phyloP scores from a whole-genome alignment of 176 grass and related monocot species.

The Elaeis guineensis region DNA sequence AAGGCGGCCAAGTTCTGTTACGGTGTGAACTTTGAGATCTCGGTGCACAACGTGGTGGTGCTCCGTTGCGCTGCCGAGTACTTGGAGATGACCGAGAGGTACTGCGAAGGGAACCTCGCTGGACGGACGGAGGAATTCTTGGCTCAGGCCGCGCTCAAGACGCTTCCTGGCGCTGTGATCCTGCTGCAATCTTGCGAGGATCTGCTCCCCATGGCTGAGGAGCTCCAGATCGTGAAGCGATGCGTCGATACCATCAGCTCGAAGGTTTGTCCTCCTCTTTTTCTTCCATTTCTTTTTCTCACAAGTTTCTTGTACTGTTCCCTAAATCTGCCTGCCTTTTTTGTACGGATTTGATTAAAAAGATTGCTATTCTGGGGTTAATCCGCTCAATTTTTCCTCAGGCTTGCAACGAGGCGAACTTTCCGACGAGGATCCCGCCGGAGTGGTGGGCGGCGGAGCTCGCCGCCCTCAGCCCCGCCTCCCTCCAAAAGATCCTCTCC shows the following conservation, averaged over 20 bases:
- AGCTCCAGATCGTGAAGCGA: conserved; percentile 32
- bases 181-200: conserved; percentile 66
- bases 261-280: conserved; percentile 12
- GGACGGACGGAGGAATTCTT: conserved; percentile 55
- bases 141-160: conserved; percentile 27
- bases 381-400: background rate
- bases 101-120: conserved; percentile 22
- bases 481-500: conserved; percentile 48
- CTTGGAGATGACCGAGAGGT: conserved; percentile 53
- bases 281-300: background rate
- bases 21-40: conserved; percentile 66
- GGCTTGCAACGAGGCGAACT: conserved; percentile 53
- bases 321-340: too few species aligned
- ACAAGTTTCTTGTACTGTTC: too few species aligned
- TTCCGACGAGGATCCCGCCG: conserved; percentile 30
- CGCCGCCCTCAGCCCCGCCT: conserved; percentile 22
- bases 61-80: conserved; percentile 53
- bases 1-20: conserved; percentile 67
- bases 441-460: conserved; percentile 65
- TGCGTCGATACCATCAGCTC: conserved; percentile 38
- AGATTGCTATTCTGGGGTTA: too few species aligned
- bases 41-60: conserved; percentile 45
- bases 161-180: conserved; percentile 39
- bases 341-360: too few species aligned
- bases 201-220: conserved; percentile 34